phyloP scores from a whole-genome alignment of 129 eudicot species.

The Artemisia annua region DNA sequence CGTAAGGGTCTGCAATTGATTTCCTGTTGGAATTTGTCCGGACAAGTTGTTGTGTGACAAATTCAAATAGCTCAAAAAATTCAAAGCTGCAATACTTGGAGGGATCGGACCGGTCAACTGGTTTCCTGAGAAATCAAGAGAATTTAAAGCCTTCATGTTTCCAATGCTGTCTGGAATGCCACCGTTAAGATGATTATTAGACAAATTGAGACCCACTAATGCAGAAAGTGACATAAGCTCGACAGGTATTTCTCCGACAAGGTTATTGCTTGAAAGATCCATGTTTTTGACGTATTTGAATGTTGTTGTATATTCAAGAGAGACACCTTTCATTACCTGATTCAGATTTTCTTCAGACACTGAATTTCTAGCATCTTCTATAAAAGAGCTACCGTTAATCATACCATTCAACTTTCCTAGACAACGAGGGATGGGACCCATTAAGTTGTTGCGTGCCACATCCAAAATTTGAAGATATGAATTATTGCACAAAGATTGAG shows the following conservation, averaged over 20 bases:
- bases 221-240: conserved; percentile 5
- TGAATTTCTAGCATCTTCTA: background rate
- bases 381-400: background rate
- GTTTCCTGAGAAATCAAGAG: conserved; percentile 30
- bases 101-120: conserved; percentile 22
- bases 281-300: background rate
- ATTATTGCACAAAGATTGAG: background rate
- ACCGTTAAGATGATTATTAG: conserved; percentile 26
- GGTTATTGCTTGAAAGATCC: conserved; percentile 25
- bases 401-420: conserved; percentile 11
- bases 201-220: conserved; percentile 23
- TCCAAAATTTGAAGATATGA: conserved; percentile 19
- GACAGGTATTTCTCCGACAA: conserved; percentile 19
- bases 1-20: background rate
- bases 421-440: conserved; percentile 23
- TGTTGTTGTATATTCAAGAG: background rate
- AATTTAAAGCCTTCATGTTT: conserved; percentile 7
- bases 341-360: background rate
- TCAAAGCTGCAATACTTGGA: conserved; percentile 12
- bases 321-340: conserved; percentile 26
- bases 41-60: conserved; percentile 16
- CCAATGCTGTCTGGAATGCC: conserved; percentile 29
- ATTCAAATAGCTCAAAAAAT: conserved; percentile 4
- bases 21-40: conserved; percentile 2
- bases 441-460: conserved; percentile 6